phyloP scores from a whole-genome alignment of 345 rosid genomes.

The Mallotus nudiflorus region DNA sequence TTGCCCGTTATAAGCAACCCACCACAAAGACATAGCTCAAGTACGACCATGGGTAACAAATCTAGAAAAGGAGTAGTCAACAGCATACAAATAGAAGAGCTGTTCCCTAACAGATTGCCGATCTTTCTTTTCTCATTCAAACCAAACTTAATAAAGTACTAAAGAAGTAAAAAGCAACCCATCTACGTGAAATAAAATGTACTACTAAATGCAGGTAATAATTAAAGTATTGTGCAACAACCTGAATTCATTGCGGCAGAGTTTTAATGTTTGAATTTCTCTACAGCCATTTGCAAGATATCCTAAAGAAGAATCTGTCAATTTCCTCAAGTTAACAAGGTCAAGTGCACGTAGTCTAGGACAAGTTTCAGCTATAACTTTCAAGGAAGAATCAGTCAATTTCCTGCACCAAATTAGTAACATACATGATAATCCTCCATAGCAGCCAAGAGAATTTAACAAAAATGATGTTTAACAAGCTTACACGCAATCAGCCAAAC shows the following conservation, averaged over 20 bases:
- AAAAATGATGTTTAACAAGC: slow-evolving; percentile 27
- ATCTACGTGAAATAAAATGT: neutral
- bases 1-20: neutral
- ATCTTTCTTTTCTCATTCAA: neutral
- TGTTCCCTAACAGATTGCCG: neutral
- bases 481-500: slow-evolving; percentile 66
- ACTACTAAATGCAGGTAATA: neutral
- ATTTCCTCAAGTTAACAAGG: slow-evolving; percentile 58
- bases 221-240: slow-evolving; percentile 1
- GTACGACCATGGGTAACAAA: neutral
- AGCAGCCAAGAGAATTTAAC: slow-evolving; percentile 16
- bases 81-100: neutral
- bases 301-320: slow-evolving; percentile 77
- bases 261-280: slow-evolving; percentile 51
- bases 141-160: neutral
- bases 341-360: slow-evolving; percentile 55
- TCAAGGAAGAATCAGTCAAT: slow-evolving; percentile 73
- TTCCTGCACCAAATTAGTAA: slow-evolving; percentile 52
- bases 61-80: neutral
- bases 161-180: neutral
- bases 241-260: slow-evolving; percentile 82
- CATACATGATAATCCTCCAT: slow-evolving; percentile 1
- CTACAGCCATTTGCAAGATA: slow-evolving; percentile 80
- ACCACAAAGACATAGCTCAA: neutral
- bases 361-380: slow-evolving; percentile 69